Evolutionary conservation across 257 asterid genomes (phyloP), one percentile per base, ranked within the genome.

Genomic region (Plantago ovata): DNA sequence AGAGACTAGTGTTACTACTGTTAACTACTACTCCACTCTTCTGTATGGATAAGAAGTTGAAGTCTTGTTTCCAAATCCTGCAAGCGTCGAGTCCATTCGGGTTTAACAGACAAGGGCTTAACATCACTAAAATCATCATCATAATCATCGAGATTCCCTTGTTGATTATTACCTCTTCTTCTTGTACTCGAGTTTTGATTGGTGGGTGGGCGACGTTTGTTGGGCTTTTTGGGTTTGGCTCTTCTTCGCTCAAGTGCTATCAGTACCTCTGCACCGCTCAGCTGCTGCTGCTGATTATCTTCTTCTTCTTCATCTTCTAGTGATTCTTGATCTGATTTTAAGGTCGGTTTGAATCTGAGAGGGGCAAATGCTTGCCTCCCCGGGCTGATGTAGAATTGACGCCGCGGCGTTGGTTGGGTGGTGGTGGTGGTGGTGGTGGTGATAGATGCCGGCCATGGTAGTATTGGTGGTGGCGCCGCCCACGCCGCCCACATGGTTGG

Each of bases 241-340:
- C 61, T 80, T 21, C 36, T 28, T 28, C n/a, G n/a, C n/a, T 67
- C 65, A 21, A 82, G 61, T 40, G 92, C 95, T 65, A 66, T 64
- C 70, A 83, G 67, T 22, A 80, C 72, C 52, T 72, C 89, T 44
- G 85, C 75, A 14, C 89, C 92, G 10, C 79, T 76, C 68, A 79
- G 69, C 66, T 60, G 63, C 56, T 28, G 38, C 46, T 24, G 63
- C 53, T 28, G 38, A 46, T 28, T 50, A 36, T 39, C 21, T 3
- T n/a, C 32, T 11, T 41, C 39, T 6, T 41, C 39, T 6, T 20
- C 41, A 33, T 47, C 0, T 28, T 6, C 7, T 28, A 2, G 22
- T 19, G 53, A 16, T 33, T 36, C 55, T 33, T 21, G 53, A n/a
- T 22, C 12, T 11, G 57, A 65, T 18, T 49, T 38, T 50, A 61